Evolutionary conservation across 2,329 filamentous ascomycete genomes (phyloP).

Genomic region (Alternaria postmessia): DNA sequence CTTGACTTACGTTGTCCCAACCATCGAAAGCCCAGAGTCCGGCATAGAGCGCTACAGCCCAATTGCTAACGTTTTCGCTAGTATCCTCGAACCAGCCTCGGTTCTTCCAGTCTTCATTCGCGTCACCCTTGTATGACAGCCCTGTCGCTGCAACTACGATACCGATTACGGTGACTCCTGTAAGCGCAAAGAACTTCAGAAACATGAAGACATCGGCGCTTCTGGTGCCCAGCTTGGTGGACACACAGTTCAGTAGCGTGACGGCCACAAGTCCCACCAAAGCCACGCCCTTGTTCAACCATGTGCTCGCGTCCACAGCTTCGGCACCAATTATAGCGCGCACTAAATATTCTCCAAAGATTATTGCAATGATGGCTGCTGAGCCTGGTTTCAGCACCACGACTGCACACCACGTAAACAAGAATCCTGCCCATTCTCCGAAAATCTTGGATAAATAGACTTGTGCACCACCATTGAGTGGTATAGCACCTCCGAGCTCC

Average conservation of each 20-base stretch:
- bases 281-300: conserved; percentile 91
- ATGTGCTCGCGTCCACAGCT: conserved; percentile 78
- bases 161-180: conserved; percentile 86
- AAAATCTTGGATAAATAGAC: conserved; percentile 97
- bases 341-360: conserved; percentile 98
- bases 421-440: conserved; percentile 88
- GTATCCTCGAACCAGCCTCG: conserved; percentile 90
- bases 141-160: conserved; percentile 90
- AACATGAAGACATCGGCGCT: conserved; percentile 96
- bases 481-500: conserved; percentile 93
- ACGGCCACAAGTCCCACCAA: conserved; percentile 77
- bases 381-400: conserved; percentile 93
- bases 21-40: conserved; percentile 98
- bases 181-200: conserved; percentile 88
- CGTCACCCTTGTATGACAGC: conserved; percentile 75
- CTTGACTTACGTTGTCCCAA: conserved; percentile 88
- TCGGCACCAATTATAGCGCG: conserved; percentile 87
- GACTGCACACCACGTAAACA: conserved; percentile 97
- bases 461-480: conserved; percentile 91
- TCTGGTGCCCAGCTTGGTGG: conserved; percentile 84
- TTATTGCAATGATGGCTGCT: conserved; percentile 93
- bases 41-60: conserved; percentile 93
- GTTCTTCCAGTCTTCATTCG: conserved; percentile 86
- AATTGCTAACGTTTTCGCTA: conserved; percentile 78
- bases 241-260: conserved; percentile 88